These are phyloP conservation scores for Phytophthora capsici DNA, from an alignment of 352 stramenopile genomes.

Conservation along the genomic window DNA sequence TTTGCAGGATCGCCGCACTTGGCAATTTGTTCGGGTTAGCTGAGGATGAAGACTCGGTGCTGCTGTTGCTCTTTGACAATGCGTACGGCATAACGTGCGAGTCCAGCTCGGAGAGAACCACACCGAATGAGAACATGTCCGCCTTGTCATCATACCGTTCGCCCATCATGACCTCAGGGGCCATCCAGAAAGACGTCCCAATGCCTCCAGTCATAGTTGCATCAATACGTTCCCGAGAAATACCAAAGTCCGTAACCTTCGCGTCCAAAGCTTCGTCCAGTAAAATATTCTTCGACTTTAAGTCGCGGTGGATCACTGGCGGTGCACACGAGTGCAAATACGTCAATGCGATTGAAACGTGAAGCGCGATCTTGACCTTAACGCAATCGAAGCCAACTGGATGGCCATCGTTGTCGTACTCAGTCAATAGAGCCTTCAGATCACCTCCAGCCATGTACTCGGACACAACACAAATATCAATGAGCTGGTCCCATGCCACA, in stretches of 20 bases:
- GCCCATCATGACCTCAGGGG: constrained; percentile 50
- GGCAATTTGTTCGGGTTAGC: constrained; percentile 26
- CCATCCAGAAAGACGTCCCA: constrained; percentile 56
- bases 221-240: constrained; percentile 43
- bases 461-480: constrained; percentile 46
- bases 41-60: constrained; percentile 13
- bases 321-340: constrained; percentile 52
- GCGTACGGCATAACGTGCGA: constrained; percentile 39
- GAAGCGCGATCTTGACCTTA: constrained; percentile 43
- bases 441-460: constrained; percentile 60
- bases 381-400: constrained; percentile 35
- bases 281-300: constrained; percentile 52
- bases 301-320: constrained; percentile 49
- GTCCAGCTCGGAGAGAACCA: constrained; percentile 50
- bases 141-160: constrained; percentile 51
- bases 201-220: constrained; percentile 47
- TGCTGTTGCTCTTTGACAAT: constrained; percentile 27
- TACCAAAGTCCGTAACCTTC: constrained; percentile 48
- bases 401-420: constrained; percentile 30
- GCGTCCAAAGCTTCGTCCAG: constrained; percentile 38
- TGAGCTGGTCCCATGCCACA: constrained; percentile 50
- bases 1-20: constrained; percentile 52
- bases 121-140: constrained; percentile 58
- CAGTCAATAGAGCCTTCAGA: constrained; percentile 38
- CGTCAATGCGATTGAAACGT: constrained; percentile 40